phyloP scores from a whole-genome alignment of 2,329 filamentous ascomycete species.

The Beauveria australis region DNA sequence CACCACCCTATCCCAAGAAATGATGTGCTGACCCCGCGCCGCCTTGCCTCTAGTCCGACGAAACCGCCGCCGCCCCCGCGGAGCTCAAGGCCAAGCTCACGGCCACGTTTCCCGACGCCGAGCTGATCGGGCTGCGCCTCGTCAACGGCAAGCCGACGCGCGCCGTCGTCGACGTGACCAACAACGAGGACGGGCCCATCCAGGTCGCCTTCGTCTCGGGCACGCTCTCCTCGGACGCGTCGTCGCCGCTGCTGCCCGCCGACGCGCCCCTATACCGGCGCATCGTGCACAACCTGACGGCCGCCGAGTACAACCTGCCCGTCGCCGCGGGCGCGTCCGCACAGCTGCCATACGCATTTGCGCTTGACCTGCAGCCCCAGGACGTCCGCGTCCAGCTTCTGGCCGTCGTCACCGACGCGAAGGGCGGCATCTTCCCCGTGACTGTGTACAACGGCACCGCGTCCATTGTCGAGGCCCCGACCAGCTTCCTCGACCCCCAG shows the following conservation, averaged over 20 bases:
- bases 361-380: slow-evolving; percentile 86
- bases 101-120: slow-evolving; percentile 58
- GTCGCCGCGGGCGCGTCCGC: slow-evolving; percentile 70
- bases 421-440: slow-evolving; percentile 66
- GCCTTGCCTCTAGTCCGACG: neutral
- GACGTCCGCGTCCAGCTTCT: slow-evolving; percentile 72
- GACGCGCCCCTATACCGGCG: slow-evolving; percentile 35
- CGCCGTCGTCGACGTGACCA: slow-evolving; percentile 73
- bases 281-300: slow-evolving; percentile 79
- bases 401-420: slow-evolving; percentile 61
- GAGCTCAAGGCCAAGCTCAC: slow-evolving; percentile 54
- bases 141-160: slow-evolving; percentile 85
- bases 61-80: slow-evolving; percentile 15
- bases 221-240: slow-evolving; percentile 53
- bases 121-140: slow-evolving; percentile 91
- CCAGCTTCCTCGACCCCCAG: slow-evolving; percentile 88
- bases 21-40: neutral
- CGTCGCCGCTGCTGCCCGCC: slow-evolving; percentile 43
- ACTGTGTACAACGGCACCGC: slow-evolving; percentile 75
- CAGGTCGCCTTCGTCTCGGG: slow-evolving; percentile 70
- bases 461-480: slow-evolving; percentile 80
- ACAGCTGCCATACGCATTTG: slow-evolving; percentile 74
- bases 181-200: slow-evolving; percentile 71
- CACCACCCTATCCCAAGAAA: no score
- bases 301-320: slow-evolving; percentile 62